Percentiles rank a stretch among this genome's conserved stretches.
Evolutionary conservation across 2,329 filamentous ascomycete genomes (phyloP).

Genomic region (Apiospora rasikravindrae): DNA sequence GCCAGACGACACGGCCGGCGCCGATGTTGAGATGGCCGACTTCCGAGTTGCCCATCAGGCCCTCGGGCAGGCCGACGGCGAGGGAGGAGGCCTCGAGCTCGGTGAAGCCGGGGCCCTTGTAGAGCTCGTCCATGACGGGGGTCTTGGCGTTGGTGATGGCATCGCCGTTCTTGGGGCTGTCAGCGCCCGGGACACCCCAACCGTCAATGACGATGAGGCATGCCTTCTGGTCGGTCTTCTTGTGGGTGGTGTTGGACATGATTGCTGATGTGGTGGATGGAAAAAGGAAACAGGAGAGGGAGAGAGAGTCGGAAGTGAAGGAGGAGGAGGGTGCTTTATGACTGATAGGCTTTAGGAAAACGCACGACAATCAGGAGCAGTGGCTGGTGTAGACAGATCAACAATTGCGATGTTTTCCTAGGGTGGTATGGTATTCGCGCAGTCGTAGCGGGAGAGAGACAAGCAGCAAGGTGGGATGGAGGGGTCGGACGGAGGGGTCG

Average conservation of each 20-base stretch:
- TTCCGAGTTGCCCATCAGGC: conserved; percentile 98
- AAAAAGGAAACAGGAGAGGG: conserved; percentile 1
- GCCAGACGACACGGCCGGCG: conserved; percentile 96
- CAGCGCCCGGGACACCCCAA: conserved; percentile 86
- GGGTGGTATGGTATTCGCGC: not conserved
- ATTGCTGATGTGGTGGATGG: not conserved
- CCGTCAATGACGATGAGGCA: conserved; percentile 94
- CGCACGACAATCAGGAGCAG: conserved; percentile 7
- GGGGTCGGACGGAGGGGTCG: conserved; percentile 15
- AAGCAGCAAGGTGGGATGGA: conserved; percentile 5
- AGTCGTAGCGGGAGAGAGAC: not conserved
- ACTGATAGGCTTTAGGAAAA: not conserved
- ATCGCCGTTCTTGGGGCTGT: conserved; percentile 87
- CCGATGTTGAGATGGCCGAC: conserved; percentile 99
- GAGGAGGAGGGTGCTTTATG: conserved; percentile 25
- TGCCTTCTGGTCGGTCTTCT: conserved; percentile 60
- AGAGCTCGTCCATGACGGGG: conserved; percentile 92
- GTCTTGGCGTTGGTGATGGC: conserved; percentile 94
- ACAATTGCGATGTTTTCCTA: conserved; percentile 7
- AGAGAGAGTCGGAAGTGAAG: conserved; percentile 21
- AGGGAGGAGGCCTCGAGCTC: conserved; percentile 95
- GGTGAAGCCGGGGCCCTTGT: conserved; percentile 83
- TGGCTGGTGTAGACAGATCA: not conserved
- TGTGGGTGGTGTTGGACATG: conserved; percentile 46
- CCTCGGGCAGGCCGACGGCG: conserved; percentile 93